Base-by-base conservation (phyloP, 1,284 basidiomycete species). In the Vanrija humicola region DNA sequence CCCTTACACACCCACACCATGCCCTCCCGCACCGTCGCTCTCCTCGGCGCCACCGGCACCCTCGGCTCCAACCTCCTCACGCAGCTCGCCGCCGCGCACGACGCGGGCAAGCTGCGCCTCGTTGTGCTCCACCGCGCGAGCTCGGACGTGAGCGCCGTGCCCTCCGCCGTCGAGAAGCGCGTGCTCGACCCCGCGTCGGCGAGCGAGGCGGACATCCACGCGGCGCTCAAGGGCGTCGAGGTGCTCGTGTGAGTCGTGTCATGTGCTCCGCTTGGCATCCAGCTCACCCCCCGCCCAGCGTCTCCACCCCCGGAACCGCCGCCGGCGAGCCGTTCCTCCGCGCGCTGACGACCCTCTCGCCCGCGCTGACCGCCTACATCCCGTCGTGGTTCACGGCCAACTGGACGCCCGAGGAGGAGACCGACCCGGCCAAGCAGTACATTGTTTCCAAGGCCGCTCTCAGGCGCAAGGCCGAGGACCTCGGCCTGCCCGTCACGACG, bases 1-100 rank as follows among this genome's bases (percentile, higher is more conserved):
- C 28, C 6, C 28, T 6, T 8, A 28, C 28, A 28, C 28, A 7
- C 6, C 28, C 28, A 8, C 34, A 34, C 34, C 9, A 34, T 34
- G 34, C 34, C 34, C 9, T 12, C 34, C 34, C 34, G 34, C 29
- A 52, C 50, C 12, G 55, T 57, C 6, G 51, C 39, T 15, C 40
- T 57, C 38, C 16, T 53, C 42, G 50, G 46, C 42, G 50, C 42
- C 10, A 25, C 49, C 43, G 55, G 55, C 25, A 12, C n/a, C 16
- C 39, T 53, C 38, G 52, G 56, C 34, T 18, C 42, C 23, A n/a
- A 45, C 46, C n/a, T 47, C 49, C 50, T 45, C 43, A 21, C 19
- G 21, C 21, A 40, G 10, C 42, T 53, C 47, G 19, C 39, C 14
- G 19, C 26, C 14, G 25, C 15, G 10, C 38, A 38, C 23, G 18